Conservation (phyloP, 352 stramenopile genomes). For the Phytopythium aichiense region DNA sequence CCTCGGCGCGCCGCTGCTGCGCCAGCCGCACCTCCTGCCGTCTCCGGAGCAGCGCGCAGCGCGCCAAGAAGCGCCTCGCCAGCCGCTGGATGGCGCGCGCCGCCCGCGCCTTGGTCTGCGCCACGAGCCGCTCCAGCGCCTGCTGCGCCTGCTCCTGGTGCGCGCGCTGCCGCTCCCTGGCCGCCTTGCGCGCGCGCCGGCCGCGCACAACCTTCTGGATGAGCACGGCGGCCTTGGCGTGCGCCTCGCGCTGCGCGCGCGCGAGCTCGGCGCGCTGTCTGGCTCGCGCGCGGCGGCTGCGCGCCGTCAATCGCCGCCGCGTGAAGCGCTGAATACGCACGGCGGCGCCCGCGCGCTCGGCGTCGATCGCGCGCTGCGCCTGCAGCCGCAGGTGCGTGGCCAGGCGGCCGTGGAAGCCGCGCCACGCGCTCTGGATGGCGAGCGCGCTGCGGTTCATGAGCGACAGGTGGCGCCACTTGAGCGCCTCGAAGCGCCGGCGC, state of each 20-base stretch:
- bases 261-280: slow-evolving; percentile 27
- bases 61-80: slow-evolving; percentile 47
- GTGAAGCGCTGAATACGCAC: slow-evolving; percentile 55
- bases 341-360: slow-evolving; percentile 53
- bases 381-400: slow-evolving; percentile 52
- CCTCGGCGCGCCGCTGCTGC: slow-evolving; percentile 12
- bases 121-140: slow-evolving; percentile 54
- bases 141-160: slow-evolving; percentile 43
- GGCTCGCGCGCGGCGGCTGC: slow-evolving; percentile 23
- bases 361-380: slow-evolving; percentile 39
- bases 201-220: slow-evolving; percentile 72
- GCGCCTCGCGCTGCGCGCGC: slow-evolving; percentile 21
- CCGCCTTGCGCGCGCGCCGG: slow-evolving; percentile 37
- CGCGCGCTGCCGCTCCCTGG: slow-evolving; percentile 25
- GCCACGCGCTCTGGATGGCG: slow-evolving; percentile 73
- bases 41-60: slow-evolving; percentile 24
- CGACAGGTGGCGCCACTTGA: slow-evolving; percentile 65
- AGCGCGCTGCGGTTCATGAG: slow-evolving; percentile 60
- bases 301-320: slow-evolving; percentile 45
- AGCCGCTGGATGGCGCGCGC: slow-evolving; percentile 73
- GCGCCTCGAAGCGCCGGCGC: slow-evolving; percentile 50
- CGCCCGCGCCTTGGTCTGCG: slow-evolving; percentile 50
- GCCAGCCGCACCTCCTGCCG: slow-evolving; percentile 26
- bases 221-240: slow-evolving; percentile 31
- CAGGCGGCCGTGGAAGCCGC: slow-evolving; percentile 65